These are phyloP conservation scores for Camelina laxa DNA, from an alignment of 345 rosid genomes.

Conservation along the genomic window DNA sequence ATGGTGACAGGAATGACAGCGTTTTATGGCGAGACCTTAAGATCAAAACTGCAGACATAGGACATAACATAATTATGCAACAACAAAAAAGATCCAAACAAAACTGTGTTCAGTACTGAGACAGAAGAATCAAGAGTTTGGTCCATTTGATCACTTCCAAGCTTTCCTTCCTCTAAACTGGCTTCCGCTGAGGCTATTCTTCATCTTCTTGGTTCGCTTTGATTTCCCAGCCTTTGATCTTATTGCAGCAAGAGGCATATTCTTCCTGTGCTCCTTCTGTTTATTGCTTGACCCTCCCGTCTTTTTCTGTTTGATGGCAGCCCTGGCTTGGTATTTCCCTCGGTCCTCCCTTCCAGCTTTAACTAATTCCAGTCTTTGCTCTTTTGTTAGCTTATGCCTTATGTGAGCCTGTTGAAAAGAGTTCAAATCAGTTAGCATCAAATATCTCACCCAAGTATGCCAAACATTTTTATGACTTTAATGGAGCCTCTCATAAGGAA, in stretches of 20 bases:
- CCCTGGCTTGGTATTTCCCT: conserved; percentile 67
- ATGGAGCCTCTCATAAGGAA: conserved; percentile 7
- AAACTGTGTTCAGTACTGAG: conserved; percentile 18
- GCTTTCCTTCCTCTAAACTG: conserved; percentile 90
- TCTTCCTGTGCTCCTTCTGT: conserved; percentile 88
- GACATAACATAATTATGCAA: conserved; percentile 16
- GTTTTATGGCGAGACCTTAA: background rate
- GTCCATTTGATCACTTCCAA: conserved; percentile 60
- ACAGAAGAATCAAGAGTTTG: conserved; percentile 8
- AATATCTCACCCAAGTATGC: background rate
- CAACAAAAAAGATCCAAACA: conserved; percentile 4
- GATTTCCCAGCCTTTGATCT: conserved; percentile 62
- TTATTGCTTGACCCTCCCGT: conserved; percentile 80
- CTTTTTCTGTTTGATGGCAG: conserved; percentile 88
- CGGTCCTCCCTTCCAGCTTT: conserved; percentile 91
- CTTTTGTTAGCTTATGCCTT: conserved; percentile 73
- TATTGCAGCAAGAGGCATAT: conserved; percentile 83
- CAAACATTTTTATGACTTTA: conserved; percentile 11
- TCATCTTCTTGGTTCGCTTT: conserved; percentile 58
- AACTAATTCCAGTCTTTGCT: conserved; percentile 76
- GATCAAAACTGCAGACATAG: conserved; percentile 13
- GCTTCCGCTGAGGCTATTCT: conserved; percentile 54
- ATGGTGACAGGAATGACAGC: background rate
- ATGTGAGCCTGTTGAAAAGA: conserved; percentile 69
- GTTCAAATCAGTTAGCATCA: background rate